Conservation (phyloP, 2,329 filamentous ascomycete genomes). For the Ophiostoma sp. region DNA sequence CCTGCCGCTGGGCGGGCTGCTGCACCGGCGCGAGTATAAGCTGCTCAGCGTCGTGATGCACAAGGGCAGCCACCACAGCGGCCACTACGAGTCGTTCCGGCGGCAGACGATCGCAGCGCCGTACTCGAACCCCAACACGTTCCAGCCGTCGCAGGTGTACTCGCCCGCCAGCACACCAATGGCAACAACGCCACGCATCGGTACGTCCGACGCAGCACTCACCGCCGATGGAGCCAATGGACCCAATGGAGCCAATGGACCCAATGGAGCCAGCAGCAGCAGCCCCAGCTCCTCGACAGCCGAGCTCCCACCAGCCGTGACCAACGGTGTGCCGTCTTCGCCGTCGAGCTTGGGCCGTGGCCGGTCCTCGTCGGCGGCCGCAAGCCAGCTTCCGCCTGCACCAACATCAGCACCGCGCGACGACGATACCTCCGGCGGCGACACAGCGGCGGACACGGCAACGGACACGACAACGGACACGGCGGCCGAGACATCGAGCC, state of each 20-base stretch:
- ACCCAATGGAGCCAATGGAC: background rate
- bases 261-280: background rate
- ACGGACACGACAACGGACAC: conserved; percentile 27
- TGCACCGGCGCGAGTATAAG: conserved; percentile 74
- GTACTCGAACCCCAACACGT: conserved; percentile 75
- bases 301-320: conserved; percentile 38
- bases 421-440: conserved; percentile 24
- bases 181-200: conserved; percentile 44
- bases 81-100: conserved; percentile 94
- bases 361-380: conserved; percentile 14
- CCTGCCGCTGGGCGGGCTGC: conserved; percentile 73
- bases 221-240: background rate
- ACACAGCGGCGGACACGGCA: background rate
- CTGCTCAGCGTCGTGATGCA: conserved; percentile 85
- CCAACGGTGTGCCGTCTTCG: conserved; percentile 7
- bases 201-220: background rate
- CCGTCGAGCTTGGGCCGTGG: conserved; percentile 20
- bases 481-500: conserved; percentile 44
- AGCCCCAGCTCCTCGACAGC: conserved; percentile 43
- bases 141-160: conserved; percentile 69
- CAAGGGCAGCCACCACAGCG: conserved; percentile 91
- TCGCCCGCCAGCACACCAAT: conserved; percentile 54
- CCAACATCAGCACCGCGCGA: conserved; percentile 28
- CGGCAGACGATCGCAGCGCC: conserved; percentile 74
- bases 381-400: conserved; percentile 25